Evolutionary conservation across 306 rosid genomes (phyloP), one percentile per base, ranked within the genome.

Genomic region (Fagus sylvatica): DNA sequence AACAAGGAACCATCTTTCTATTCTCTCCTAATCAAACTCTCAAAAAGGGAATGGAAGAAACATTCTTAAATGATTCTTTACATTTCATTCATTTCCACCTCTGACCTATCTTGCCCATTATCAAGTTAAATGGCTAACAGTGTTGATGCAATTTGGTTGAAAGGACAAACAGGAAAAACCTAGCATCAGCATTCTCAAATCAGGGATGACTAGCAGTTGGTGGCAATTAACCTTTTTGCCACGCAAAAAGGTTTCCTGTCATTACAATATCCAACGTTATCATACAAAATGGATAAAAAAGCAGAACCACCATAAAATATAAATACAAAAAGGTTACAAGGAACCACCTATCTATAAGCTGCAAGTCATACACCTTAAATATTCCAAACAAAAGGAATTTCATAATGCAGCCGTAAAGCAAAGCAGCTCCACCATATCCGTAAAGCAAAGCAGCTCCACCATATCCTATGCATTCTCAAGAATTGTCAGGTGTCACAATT

Each of bases 401-500:
- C 28, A 22, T 4, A 66, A 17, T 6, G 71, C 71, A 66, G 22
- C 28, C 28, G 28, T 22, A 22, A 22, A 22, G 28, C 28, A 22
- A 22, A 22, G 28, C 28, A 22, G n/a, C n/a, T n/a, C n/a, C n/a
- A n/a, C n/a, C n/a, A n/a, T n/a, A n/a, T n/a, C 43, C 12, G n/a
- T 15, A 34, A 62, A 62, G 43, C 69, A 62, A 39, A 66, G 71
- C 49, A 37, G 32, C 71, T n/a, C 37, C 17, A n/a, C 49, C 71
- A 66, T 13, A 62, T 39, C 13, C 33, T 37, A 66, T 1, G 32
- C 43, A 66, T 17, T 39, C 71, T 65, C 30, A n/a, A 36, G 32
- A 40, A 17, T 65, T 39, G 46, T 65, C 48, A 39, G 71, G 19
- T 65, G 71, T n/a, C n/a, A 39, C 71, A 39, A 22, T 66, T 66